phyloP scores from a whole-genome alignment of 257 asterid species.

The Rauvolfia tetraphylla region DNA sequence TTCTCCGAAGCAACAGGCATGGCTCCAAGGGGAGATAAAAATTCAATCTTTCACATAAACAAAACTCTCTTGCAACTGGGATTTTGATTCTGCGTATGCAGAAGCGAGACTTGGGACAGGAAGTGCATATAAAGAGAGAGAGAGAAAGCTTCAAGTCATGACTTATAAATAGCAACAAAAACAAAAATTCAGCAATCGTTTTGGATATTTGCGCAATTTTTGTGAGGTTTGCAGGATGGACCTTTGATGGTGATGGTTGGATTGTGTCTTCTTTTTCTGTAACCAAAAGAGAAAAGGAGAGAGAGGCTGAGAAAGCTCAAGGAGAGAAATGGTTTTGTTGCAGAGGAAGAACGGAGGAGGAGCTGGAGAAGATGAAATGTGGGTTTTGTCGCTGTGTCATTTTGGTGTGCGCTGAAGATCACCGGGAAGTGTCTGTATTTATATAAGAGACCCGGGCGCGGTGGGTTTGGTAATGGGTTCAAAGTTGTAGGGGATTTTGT shows the following conservation, averaged over 20 bases:
- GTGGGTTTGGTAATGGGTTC: not conserved
- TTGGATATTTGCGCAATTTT: not conserved
- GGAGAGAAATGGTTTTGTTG: not conserved
- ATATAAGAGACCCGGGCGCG: no score
- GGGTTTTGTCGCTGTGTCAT: not conserved
- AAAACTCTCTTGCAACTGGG: not conserved
- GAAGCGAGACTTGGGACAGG: not conserved
- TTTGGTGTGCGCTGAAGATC: not conserved
- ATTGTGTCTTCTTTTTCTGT: not conserved
- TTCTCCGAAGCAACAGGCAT: constrained; percentile 14
- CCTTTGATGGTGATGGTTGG: not conserved
- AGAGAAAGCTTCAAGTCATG: not conserved
- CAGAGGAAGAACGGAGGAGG: not conserved
- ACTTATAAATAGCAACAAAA: not conserved
- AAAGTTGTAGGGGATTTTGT: not conserved
- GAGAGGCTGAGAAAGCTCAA: not conserved
- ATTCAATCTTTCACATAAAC: not conserved
- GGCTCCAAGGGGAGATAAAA: not conserved
- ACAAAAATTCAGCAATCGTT: not conserved
- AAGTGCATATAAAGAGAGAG: not conserved
- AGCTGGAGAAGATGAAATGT: not conserved
- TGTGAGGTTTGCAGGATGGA: not conserved
- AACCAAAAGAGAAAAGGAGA: not conserved
- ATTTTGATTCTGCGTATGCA: not conserved
- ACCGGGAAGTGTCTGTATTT: not conserved